Evolutionary conservation across 2,329 filamentous ascomycete genomes (phyloP), one percentile per base, ranked within the genome.

Genomic region (Metarhizium rileyi): DNA sequence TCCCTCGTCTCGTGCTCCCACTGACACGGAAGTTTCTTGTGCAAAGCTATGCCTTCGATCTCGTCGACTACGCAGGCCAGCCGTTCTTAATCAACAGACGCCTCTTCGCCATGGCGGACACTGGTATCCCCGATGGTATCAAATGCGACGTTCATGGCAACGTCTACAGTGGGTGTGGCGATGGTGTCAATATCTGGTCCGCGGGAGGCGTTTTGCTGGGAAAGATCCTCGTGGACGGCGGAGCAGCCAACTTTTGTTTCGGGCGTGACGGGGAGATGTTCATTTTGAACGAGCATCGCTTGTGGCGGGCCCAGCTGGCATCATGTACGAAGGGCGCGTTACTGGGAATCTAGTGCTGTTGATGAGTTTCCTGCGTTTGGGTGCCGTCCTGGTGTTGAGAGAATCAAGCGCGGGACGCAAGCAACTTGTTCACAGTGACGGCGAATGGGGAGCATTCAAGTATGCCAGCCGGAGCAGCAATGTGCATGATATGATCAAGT

Each of bases 111-210:
- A 71, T 73, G 58, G 70, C 71, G 1, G 69, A 73, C 38, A 63
- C 57, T 0, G 74, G 74, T 0, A 65, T 75, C 3, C 76, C 76
- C 0, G 71, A 65, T 52, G 68, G 65, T n/a, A 72, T 76, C 50
- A 73, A 74, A 50, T 71, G 68, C 49, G 73, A 75, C 45, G 53
- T 65, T 0, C 47, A 66, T 4, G 74, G 73, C 1, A 75, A 76
- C 48, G 69, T 78, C 0, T 77, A 75, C 59, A 63, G 68, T 28
- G 74, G 71, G 3, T 73, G 69, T 44, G 71, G 71, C 2, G 73
- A 76, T 51, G 74, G 74, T 3, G 59, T 77, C 10, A 69, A 70
- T 44, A 65, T 77, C 1, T 77, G 72, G 71, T 71, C 70, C 7
- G 54, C 69, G 1, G 64, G 65, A 0, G 74, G 73, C 1, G 64